Percentiles rank a stretch among this genome's conserved stretches.
These are phyloP conservation scores for Ophiostoma himal-ulmi DNA, from an alignment of 2,329 filamentous ascomycete genomes.

Conservation along the genomic window DNA sequence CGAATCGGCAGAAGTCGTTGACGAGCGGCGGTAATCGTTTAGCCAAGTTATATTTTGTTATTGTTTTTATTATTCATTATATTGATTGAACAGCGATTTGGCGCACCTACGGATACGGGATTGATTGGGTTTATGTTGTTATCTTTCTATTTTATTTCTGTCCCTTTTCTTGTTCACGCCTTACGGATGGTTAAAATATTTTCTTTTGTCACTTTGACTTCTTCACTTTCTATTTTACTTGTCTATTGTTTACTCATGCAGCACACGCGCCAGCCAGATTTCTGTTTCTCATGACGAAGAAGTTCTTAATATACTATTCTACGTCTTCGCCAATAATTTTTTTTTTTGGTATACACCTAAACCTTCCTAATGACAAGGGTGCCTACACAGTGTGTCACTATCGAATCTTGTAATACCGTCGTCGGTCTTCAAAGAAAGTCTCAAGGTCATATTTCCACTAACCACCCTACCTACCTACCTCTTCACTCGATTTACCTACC, in stretches of 20 bases:
- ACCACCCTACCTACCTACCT: background rate
- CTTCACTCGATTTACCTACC: background rate
- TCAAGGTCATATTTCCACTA: too few relatives aligned
- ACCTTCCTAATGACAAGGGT: background rate
- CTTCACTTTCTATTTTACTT: background rate
- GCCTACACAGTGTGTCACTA: background rate
- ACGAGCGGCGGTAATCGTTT: constrained; percentile 22
- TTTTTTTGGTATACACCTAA: background rate
- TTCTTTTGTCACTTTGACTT: background rate
- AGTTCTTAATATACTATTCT: background rate
- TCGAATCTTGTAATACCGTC: background rate
- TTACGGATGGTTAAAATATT: constrained; percentile 1
- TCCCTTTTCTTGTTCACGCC: background rate
- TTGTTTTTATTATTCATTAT: constrained; percentile 5
- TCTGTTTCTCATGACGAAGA: background rate
- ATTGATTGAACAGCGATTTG: constrained; percentile 18
- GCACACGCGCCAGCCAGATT: constrained; percentile 4
- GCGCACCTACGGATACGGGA: constrained; percentile 16
- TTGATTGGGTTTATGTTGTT: background rate
- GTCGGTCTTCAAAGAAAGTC: too few relatives aligned
- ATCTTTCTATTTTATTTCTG: background rate
- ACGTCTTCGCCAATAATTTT: background rate
- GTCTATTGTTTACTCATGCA: background rate
- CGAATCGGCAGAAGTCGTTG: constrained; percentile 53
- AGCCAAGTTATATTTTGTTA: background rate